Evolutionary conservation across 116 monocot genomes (phyloP).

Genomic region (Zostera marina): DNA sequence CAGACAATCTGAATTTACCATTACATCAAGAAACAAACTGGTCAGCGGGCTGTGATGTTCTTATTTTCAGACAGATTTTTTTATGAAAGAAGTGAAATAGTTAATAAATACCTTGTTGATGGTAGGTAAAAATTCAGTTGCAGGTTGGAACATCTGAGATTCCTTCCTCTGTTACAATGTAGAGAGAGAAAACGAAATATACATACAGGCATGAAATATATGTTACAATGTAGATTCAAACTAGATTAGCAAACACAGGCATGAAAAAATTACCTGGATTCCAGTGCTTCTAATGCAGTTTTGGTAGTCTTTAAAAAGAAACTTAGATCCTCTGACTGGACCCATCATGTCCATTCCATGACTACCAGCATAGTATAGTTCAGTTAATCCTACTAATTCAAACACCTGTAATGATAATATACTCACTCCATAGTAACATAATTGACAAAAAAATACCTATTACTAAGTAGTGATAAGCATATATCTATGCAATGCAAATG

Average conservation of each 20-base stretch:
- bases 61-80: neutral
- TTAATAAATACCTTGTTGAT: constrained; percentile 35
- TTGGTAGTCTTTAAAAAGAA: neutral
- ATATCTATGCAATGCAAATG: too few species aligned
- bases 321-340: constrained; percentile 28
- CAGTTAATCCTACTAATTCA: constrained; percentile 71
- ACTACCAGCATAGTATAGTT: constrained; percentile 95
- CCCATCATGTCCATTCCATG: constrained; percentile 99
- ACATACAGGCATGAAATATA: neutral
- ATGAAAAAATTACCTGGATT: constrained; percentile 36
- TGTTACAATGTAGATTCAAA: neutral
- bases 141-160: constrained; percentile 58
- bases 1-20: too few species aligned
- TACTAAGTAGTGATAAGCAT: neutral
- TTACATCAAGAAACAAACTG: too few species aligned
- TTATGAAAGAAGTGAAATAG: neutral
- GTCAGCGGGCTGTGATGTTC: too few species aligned
- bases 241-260: neutral
- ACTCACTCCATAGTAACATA: neutral
- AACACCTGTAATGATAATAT: constrained; percentile 39
- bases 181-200: neutral
- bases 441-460: neutral
- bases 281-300: constrained; percentile 29
- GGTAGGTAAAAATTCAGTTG: constrained; percentile 64
- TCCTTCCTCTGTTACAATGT: constrained; percentile 26